Percentiles rank a stretch among this genome's conserved stretches.
phyloP scores from a whole-genome alignment of 257 asterid genomes.

The Anisodus tanguticus region DNA sequence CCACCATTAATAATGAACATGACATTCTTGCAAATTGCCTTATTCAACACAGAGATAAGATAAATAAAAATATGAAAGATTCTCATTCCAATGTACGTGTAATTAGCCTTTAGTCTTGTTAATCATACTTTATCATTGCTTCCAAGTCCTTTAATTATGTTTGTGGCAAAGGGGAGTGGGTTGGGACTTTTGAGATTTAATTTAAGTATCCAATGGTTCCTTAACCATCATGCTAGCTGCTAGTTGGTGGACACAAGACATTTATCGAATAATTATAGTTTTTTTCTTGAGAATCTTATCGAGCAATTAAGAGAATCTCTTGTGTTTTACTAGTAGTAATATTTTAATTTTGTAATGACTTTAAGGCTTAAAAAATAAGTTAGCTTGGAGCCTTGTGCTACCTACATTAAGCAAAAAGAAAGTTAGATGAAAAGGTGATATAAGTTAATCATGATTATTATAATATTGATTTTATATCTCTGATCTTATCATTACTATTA shows the following conservation, averaged over 20 bases:
- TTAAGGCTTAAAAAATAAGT: slow-evolving; percentile 40
- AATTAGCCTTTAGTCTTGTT: slow-evolving; percentile 25
- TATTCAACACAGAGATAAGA: not conserved
- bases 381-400: slow-evolving; percentile 59
- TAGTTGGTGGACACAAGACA: slow-evolving; percentile 51
- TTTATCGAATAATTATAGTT: slow-evolving; percentile 33
- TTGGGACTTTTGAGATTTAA: not conserved
- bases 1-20: slow-evolving; percentile 19
- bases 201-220: slow-evolving; percentile 44
- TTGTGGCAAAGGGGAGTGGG: slow-evolving; percentile 14
- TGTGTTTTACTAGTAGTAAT: slow-evolving; percentile 53
- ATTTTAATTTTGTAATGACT: slow-evolving; percentile 26
- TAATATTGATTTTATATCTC: not conserved
- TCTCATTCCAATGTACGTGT: slow-evolving; percentile 36
- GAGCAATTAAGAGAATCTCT: slow-evolving; percentile 48
- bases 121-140: not conserved
- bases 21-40: not conserved
- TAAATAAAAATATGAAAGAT: slow-evolving; percentile 31
- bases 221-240: slow-evolving; percentile 44
- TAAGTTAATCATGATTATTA: not conserved
- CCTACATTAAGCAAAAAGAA: slow-evolving; percentile 36
- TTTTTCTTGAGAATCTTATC: slow-evolving; percentile 52
- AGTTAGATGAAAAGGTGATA: slow-evolving; percentile 21
- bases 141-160: slow-evolving; percentile 16
- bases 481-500: not conserved